Conservation (phyloP, 225 moss, liverwort and hornwort species). For the Ulota crispa region DNA sequence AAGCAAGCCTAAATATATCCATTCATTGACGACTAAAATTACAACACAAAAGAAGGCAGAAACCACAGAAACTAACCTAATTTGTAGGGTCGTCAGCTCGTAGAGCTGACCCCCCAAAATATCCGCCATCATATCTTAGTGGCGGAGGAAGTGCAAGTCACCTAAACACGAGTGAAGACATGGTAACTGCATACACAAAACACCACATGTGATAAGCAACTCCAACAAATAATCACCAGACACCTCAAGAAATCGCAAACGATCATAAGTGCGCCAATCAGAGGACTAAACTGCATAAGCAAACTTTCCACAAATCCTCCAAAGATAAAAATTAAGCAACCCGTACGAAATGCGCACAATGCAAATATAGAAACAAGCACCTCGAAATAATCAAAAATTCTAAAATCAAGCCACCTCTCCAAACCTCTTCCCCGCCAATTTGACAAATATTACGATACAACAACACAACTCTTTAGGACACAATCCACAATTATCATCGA, state of each 20-base stretch:
- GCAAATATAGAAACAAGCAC: neutral
- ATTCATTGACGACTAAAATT: neutral
- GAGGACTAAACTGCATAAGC: neutral
- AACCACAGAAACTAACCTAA: constrained; percentile 26
- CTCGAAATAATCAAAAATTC: neutral
- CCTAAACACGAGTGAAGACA: constrained; percentile 16
- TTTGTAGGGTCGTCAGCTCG: constrained; percentile 46
- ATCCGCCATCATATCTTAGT: constrained; percentile 30
- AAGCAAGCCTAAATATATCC: neutral
- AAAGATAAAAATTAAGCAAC: neutral
- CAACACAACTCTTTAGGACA: no score
- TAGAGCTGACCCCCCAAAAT: constrained; percentile 29
- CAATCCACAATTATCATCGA: no score
- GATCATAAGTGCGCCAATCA: neutral
- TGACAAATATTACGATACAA: no score
- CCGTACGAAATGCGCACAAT: neutral
- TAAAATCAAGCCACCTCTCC: neutral
- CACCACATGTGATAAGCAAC: neutral
- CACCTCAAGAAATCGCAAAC: neutral
- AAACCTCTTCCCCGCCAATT: no score
- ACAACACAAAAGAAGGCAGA: neutral
- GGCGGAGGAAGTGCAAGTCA: constrained; percentile 18
- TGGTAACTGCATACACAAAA: constrained; percentile 20
- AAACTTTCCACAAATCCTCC: neutral
- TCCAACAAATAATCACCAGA: neutral